A percentile compares a stretch with the other conserved stretches of the same genome.
phyloP scores from a whole-genome alignment of 2,329 filamentous ascomycete species.

The Xylaria sp. region DNA sequence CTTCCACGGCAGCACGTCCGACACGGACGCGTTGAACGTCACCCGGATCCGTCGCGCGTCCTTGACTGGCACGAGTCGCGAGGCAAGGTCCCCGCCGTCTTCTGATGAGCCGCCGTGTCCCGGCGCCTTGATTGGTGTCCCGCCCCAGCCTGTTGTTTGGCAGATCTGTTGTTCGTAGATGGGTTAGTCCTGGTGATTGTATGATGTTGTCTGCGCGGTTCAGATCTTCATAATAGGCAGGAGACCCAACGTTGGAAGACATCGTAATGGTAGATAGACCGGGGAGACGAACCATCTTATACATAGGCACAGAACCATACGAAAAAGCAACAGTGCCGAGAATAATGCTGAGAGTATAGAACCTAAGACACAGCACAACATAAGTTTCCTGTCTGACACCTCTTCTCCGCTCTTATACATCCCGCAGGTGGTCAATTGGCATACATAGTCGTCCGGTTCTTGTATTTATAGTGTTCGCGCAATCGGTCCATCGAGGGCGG shows the following conservation, averaged over 20 bases:
- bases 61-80: constrained; percentile 82
- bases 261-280: neutral
- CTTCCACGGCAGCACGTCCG: constrained; percentile 96
- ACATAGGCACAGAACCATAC: constrained; percentile 85
- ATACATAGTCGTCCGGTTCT: constrained; percentile 75
- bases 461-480: constrained; percentile 70
- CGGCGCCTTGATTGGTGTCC: constrained; percentile 86
- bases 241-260: constrained; percentile 28
- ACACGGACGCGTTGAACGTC: constrained; percentile 95
- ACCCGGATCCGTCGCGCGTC: constrained; percentile 87
- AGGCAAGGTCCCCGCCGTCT: constrained; percentile 68
- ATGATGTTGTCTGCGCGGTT: neutral
- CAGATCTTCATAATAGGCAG: neutral
- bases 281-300: constrained; percentile 75
- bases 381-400: constrained; percentile 37
- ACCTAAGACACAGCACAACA: constrained; percentile 56
- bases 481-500: constrained; percentile 71
- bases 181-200: constrained; percentile 23
- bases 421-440: constrained; percentile 31
- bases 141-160: constrained; percentile 89
- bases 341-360: constrained; percentile 80
- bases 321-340: constrained; percentile 82
- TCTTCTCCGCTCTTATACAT: neutral
- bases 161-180: constrained; percentile 68
- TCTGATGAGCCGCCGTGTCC: constrained; percentile 67